Evolutionary conservation across 371 early-diverging fungal species (phyloP).

Genomic region (Synchytrium microbalum): DNA sequence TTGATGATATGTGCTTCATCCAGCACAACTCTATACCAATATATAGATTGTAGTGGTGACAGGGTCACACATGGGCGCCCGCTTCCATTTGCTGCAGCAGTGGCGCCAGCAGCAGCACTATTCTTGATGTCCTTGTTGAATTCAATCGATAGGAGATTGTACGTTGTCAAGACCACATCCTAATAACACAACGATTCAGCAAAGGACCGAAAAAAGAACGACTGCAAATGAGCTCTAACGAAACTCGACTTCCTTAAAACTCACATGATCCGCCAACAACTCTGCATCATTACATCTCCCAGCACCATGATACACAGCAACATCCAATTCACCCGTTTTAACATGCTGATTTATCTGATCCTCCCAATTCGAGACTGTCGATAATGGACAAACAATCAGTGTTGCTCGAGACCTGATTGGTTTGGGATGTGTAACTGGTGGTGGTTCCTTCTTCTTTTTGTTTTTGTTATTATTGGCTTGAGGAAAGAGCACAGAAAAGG

Average conservation of each 20-base stretch:
- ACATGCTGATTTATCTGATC: slow-evolving; percentile 51
- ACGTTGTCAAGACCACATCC: slow-evolving; percentile 60
- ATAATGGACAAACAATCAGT: slow-evolving; percentile 56
- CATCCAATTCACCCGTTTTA: slow-evolving; percentile 23
- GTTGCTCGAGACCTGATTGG: slow-evolving; percentile 35
- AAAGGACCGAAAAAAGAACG: slow-evolving; percentile 2
- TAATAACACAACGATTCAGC: slow-evolving; percentile 15
- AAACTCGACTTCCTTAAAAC: too few species aligned
- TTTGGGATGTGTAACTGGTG: slow-evolving; percentile 4
- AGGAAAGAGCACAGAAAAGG: slow-evolving; percentile 11
- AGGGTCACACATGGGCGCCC: slow-evolving; percentile 1
- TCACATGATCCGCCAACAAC: slow-evolving; percentile 21
- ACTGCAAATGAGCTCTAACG: too few species aligned
- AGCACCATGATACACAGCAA: slow-evolving; percentile 52
- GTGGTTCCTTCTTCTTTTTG: slow-evolving; percentile 21
- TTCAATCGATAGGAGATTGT: slow-evolving; percentile 47
- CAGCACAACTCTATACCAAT: slow-evolving; percentile 53
- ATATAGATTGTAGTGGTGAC: slow-evolving; percentile 38
- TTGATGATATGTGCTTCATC: slow-evolving; percentile 65
- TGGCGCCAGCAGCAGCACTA: slow-evolving; percentile 10
- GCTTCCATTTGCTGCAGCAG: slow-evolving; percentile 1
- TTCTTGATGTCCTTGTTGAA: slow-evolving; percentile 42
- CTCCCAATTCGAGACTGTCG: slow-evolving; percentile 60
- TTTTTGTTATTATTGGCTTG: slow-evolving; percentile 22
- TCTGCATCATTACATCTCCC: slow-evolving; percentile 23